Percentiles rank a stretch among this genome's conserved stretches.
Conservation (phyloP, 2,329 filamentous ascomycete species). For the Sclerotiophoma versabilis region DNA sequence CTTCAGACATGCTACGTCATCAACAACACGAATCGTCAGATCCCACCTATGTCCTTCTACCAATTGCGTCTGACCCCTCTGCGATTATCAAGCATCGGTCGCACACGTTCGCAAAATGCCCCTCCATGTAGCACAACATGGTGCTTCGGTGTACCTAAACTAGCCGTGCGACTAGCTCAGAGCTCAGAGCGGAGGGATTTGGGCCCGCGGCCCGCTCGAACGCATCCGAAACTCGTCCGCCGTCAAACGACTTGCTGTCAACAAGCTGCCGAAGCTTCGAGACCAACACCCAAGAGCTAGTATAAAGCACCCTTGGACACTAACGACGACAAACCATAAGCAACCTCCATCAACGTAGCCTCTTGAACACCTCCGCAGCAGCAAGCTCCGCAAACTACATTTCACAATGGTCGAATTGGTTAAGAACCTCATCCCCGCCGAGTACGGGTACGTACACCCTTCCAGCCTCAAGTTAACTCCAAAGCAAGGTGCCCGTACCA, state of each 20-base stretch:
- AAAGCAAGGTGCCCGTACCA: background rate
- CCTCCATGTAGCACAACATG: background rate
- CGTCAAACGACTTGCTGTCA: slow-evolving; percentile 1
- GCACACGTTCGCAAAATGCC: background rate
- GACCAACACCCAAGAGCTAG: slow-evolving; percentile 3
- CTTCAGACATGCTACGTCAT: background rate
- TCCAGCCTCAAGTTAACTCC: no score
- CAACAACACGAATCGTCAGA: background rate
- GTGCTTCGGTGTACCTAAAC: background rate
- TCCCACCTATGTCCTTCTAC: background rate
- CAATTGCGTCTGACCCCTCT: background rate
- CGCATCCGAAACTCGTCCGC: slow-evolving; percentile 16
- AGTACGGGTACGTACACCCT: slow-evolving; percentile 13
- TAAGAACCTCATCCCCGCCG: slow-evolving; percentile 19
- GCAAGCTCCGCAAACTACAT: background rate
- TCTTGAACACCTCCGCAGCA: background rate
- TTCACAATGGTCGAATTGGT: slow-evolving; percentile 15
- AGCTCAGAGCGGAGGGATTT: slow-evolving; percentile 5
- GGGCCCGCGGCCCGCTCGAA: slow-evolving; percentile 7
- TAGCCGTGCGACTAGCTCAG: slow-evolving; percentile 10
- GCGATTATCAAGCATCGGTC: background rate
- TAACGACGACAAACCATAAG: background rate
- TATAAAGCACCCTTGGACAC: slow-evolving; percentile 1
- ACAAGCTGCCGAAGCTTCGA: slow-evolving; percentile 10
- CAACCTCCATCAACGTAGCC: background rate